Evolutionary conservation across 140 eudicot genomes (phyloP).

Genomic region (Oenanthe javanica): DNA sequence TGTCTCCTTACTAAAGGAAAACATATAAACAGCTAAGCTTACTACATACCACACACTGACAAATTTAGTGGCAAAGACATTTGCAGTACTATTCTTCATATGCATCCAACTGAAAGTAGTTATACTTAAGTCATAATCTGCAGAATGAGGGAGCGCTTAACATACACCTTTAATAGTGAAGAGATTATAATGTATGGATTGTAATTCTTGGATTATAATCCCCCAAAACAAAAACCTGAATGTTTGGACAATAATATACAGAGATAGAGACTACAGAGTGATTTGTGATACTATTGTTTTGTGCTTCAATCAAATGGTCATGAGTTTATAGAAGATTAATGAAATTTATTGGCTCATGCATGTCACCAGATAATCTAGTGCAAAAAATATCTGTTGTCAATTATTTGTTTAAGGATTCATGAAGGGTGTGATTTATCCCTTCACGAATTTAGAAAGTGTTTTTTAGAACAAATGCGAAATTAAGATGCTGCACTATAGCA

Average conservation of each 20-base stretch:
- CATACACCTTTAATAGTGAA: conserved; percentile 29
- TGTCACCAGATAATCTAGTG: conserved; percentile 50
- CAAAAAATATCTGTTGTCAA: conserved; percentile 50
- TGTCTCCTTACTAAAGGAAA: not conserved
- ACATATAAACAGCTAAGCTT: not conserved
- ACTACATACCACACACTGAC: not conserved
- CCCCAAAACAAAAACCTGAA: conserved; percentile 26
- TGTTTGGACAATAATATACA: conserved; percentile 1
- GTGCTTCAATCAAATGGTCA: not conserved
- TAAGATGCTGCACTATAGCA: no score
- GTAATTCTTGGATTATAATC: no score
- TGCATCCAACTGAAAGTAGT: not conserved
- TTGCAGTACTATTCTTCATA: not conserved
- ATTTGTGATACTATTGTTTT: not conserved
- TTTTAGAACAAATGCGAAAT: not conserved
- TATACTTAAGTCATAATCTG: not conserved
- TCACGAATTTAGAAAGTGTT: conserved; percentile 50
- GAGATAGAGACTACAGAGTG: not conserved
- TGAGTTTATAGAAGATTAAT: not conserved
- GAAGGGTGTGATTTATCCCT: conserved; percentile 69
- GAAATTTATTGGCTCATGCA: conserved; percentile 57
- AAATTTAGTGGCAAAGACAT: not conserved
- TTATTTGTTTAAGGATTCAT: conserved; percentile 74
- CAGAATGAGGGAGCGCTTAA: not conserved
- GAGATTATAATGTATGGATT: no score